Evolutionary conservation across 371 early-diverging fungal genomes (phyloP), one percentile per base, ranked within the genome.

Genomic region (Umbelopsis sp.): DNA sequence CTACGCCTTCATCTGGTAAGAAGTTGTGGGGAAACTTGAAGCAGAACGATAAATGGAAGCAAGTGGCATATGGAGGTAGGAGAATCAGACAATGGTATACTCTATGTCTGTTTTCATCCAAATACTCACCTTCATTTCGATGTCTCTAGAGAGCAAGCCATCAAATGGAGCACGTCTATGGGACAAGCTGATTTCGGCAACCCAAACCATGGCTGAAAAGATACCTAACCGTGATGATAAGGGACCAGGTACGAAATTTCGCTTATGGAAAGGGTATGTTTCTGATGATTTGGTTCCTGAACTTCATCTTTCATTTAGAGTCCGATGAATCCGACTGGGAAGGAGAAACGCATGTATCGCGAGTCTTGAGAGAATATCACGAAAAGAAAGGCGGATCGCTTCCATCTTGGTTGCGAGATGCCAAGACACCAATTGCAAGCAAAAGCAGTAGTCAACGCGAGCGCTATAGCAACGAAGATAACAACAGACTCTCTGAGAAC

Each of bases 321-420:
- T 88, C 88, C 14, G 88, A 88, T 69, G 84, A 82, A 50, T 83
- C 83, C 25, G 88, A 83, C 48, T 74, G 78, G 70, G 86, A 88
- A 69, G 86, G 86, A 51, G 88, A 88, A 68, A 75, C 86, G 4
- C 86, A 88, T 69, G 83, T 88, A 18, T 68, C 80, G 22, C 77
- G 86, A 48, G 67, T 84, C 32, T 74, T 88, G 37, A 71, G 86
- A 35, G 86, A 85, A 63, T 71, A 82, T 66, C 77, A 77, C 46
- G 83, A 86, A 62, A 80, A 81, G 53, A 84, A 85, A 62, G 79
- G 71, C 3, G 32, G 67, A 9, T 73, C 68, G 18, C 63, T 80
- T 41, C 80, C 80, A 11, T 63, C 53, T 18, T 80, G 77, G 77
- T 57, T 71, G 37, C 37, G 70, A 16, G 70, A 70, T 52, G 37